Percentiles rank a stretch among this genome's conserved stretches.
Conservation (phyloP, 139 green algal genomes). For the Chlorella sp. region DNA sequence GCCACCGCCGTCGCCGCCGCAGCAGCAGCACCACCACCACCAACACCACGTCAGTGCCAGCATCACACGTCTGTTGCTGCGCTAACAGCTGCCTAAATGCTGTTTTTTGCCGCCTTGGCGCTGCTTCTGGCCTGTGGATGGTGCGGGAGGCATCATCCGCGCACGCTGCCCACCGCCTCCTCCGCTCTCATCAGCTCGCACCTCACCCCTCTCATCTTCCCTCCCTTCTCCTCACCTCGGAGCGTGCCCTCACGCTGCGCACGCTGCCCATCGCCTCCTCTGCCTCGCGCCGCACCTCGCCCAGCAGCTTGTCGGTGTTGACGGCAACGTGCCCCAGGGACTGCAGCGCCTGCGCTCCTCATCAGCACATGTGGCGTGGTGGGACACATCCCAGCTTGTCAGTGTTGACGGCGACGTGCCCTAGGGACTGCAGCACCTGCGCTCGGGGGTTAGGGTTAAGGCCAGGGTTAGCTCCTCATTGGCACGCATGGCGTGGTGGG, state of each 20-base stretch:
- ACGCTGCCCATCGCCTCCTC: slow-evolving; percentile 1
- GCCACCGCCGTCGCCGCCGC: too few species aligned
- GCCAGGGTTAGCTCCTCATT: too few species aligned
- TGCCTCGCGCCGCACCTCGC: background rate
- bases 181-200: background rate
- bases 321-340: background rate
- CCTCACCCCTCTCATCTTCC: background rate
- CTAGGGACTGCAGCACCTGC: background rate
- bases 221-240: background rate
- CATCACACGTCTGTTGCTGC: background rate
- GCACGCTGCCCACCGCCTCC: background rate
- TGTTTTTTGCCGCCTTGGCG: too few species aligned
- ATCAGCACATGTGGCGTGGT: too few species aligned
- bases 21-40: background rate
- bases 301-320: background rate
- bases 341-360: background rate
- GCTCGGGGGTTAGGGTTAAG: too few species aligned
- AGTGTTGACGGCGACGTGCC: background rate
- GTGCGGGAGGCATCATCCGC: too few species aligned
- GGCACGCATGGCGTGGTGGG: too few species aligned
- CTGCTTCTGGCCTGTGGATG: too few species aligned
- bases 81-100: background rate
- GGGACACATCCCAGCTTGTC: too few species aligned
- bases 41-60: background rate
- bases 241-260: background rate